These are phyloP conservation scores for Ormosia emarginata DNA, from an alignment of 306 rosid genomes.

Conservation along the genomic window DNA sequence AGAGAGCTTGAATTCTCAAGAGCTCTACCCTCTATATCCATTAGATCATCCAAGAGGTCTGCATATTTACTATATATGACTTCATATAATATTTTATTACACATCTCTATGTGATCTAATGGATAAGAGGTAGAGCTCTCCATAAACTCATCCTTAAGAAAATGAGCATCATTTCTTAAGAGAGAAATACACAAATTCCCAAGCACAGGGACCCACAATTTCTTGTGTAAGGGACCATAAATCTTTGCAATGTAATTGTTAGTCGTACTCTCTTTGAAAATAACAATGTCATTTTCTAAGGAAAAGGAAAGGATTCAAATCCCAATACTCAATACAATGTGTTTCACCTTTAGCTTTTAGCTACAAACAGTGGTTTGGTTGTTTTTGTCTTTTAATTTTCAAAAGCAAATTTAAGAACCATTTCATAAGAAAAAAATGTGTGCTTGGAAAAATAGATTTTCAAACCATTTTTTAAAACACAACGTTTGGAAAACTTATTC, in stretches of 20 bases:
- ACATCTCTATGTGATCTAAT: background rate
- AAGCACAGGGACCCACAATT: background rate
- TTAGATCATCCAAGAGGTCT: conserved; percentile 4
- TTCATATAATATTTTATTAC: background rate
- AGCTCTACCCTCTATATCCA: background rate
- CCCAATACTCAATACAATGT: background rate
- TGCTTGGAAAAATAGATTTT: background rate
- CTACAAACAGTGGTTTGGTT: background rate
- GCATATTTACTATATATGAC: background rate
- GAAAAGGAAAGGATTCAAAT: background rate
- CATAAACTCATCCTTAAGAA: background rate
- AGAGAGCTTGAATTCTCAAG: background rate
- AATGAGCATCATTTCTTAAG: background rate
- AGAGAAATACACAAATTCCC: background rate
- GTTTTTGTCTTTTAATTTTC: background rate
- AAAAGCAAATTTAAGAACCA: background rate
- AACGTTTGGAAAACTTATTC: background rate
- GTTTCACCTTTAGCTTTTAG: conserved; percentile 8
- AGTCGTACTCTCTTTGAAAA: background rate
- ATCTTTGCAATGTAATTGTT: background rate
- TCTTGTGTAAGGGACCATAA: background rate
- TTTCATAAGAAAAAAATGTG: background rate
- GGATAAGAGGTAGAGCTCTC: background rate
- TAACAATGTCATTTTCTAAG: background rate
- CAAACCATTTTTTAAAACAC: background rate